These are phyloP conservation scores for Lolium rigidum DNA, from an alignment of 176 grass and related monocot genomes.

Conservation along the genomic window DNA sequence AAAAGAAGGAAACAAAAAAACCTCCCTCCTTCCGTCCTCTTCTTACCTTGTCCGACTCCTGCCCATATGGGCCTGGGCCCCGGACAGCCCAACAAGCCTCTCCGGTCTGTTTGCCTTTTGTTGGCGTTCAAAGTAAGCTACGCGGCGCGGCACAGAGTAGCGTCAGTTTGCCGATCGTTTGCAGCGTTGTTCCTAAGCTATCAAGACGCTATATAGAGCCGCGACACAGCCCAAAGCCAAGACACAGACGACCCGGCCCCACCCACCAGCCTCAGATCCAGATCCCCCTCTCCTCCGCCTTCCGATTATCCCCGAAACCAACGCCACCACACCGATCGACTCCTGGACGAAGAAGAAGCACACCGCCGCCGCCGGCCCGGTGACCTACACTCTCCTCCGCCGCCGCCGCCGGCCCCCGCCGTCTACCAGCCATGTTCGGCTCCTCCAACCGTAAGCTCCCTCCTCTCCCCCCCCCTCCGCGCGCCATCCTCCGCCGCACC, in stretches of 20 bases:
- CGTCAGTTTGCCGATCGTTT: not conserved
- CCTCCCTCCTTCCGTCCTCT: no score
- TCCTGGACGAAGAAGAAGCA: not conserved
- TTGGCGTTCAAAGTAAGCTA: conserved; percentile 23
- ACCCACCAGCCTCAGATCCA: conserved; percentile 28
- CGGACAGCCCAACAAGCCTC: no score
- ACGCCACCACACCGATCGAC: conserved; percentile 17
- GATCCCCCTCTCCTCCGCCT: conserved; percentile 13
- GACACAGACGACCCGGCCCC: not conserved
- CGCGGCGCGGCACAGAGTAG: conserved; percentile 10
- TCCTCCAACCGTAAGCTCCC: conserved; percentile 54
- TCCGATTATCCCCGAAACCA: conserved; percentile 8
- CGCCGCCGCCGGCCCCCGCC: not conserved
- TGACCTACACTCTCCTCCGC: not conserved
- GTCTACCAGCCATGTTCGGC: conserved; percentile 61
- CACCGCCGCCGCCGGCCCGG: not conserved
- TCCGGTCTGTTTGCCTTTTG: not conserved
- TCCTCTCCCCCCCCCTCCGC: no score
- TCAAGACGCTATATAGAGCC: conserved; percentile 9
- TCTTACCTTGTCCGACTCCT: no score
- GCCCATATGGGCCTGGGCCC: no score
- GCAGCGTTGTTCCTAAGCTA: conserved; percentile 20
- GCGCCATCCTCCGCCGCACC: not conserved
- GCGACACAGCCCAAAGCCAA: not conserved
- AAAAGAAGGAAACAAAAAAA: no score